Evolutionary conservation across 306 rosid species (phyloP).

Genomic region (Gastrolobium bilobum): DNA sequence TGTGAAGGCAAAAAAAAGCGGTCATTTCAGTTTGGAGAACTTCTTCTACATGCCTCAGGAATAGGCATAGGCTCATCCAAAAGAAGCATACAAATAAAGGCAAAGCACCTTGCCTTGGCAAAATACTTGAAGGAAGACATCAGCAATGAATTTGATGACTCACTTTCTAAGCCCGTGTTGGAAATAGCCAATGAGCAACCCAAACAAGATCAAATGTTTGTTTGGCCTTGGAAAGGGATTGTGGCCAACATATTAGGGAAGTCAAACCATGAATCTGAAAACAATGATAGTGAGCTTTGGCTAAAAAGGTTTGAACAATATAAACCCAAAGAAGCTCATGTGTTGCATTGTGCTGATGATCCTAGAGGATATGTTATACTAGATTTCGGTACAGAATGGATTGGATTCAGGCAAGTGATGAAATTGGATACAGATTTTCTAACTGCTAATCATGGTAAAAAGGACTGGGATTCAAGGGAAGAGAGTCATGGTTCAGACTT

Average conservation of each 20-base stretch:
- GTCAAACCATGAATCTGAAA: neutral
- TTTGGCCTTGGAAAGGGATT: conserved; percentile 42
- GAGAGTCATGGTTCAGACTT: neutral
- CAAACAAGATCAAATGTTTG: neutral
- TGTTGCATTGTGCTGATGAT: neutral
- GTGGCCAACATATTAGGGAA: conserved; percentile 12
- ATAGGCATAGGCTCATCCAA: neutral
- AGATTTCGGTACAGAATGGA: conserved; percentile 26
- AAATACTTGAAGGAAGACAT: conserved; percentile 1
- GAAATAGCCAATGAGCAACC: conserved; percentile 19
- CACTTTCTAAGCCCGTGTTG: neutral
- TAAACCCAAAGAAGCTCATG: conserved; percentile 30
- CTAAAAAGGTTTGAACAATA: conserved; percentile 22
- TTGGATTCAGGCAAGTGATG: conserved; percentile 30
- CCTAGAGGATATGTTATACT: conserved; percentile 22
- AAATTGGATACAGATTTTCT: neutral
- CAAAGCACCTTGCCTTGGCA: conserved; percentile 33
- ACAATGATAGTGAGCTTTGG: neutral
- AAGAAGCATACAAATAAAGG: neutral
- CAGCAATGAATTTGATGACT: neutral
- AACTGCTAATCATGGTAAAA: conserved; percentile 9
- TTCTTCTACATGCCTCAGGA: conserved; percentile 34
- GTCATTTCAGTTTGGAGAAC: neutral
- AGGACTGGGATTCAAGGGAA: conserved; percentile 2
- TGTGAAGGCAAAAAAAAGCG: conserved; percentile 23